Evolutionary conservation across 2,329 filamentous ascomycete species (phyloP), one percentile per base, ranked within the genome.

Genomic region (Lachnellula arida): DNA sequence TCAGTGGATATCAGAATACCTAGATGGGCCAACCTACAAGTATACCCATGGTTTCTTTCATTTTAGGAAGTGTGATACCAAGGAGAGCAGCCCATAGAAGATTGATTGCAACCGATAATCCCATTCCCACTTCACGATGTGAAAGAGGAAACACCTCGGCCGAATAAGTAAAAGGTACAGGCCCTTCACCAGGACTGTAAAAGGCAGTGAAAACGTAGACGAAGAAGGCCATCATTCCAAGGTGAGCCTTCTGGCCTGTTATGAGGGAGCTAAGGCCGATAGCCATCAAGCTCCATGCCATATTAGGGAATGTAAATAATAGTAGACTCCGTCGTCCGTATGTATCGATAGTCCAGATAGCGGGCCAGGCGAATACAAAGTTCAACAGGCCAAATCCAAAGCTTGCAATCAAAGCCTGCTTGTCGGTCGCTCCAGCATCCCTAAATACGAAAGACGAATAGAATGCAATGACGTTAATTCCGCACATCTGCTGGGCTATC

Each of bases 81-180:
- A 88, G 71, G 0, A 87, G 78, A 0, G 80, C 76, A 0, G 80
- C 80, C 76, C 76, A 81, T 62, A 77, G 76, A 48, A 86, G 74
- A 60, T 83, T 86, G 0, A 83, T 87, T 1, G 85, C 82, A 8
- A 88, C 85, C 7, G 84, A 81, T 71, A 80, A 88, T 0, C 79
- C 80, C 86, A 89, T 89, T 55, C 86, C 86, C 23, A 88, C 78
- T 66, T 89, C 86, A 64, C 86, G 79, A 67, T 89, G 85, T 1
- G 83, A 86, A 0, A 88, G 77, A 0, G 86, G 86, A 67, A 86
- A 89, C 1, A 88, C 83, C 68, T 89, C 86, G 43, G 86, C 84
- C 5, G 78, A 81, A 71, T 88, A 88, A 0, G 82, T 81, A 66
- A 85, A 88, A 0, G 85, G 85, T 7, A 88, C 85, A 0, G 86